phyloP scores from a whole-genome alignment of 106 monocot species.

The Allium cepa region DNA sequence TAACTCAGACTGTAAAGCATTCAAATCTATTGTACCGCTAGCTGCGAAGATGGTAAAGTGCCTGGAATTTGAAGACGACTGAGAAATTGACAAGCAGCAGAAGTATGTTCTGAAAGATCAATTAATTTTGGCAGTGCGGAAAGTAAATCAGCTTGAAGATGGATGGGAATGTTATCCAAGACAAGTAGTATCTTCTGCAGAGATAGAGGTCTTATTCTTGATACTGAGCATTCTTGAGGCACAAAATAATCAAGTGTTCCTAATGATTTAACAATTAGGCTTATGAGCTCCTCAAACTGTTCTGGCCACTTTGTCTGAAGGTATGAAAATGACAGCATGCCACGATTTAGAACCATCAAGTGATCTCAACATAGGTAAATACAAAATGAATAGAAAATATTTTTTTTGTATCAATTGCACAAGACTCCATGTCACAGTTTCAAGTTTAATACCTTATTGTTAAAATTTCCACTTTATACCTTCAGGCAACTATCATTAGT shows the following conservation, averaged over 20 bases:
- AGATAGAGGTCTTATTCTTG: slow-evolving; percentile 58
- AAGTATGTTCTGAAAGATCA: slow-evolving; percentile 71
- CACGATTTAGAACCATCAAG: slow-evolving; percentile 5
- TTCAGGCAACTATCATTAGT: no score
- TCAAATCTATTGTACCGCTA: slow-evolving; percentile 37
- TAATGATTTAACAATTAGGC: slow-evolving; percentile 82
- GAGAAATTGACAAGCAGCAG: slow-evolving; percentile 73
- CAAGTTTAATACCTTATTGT: no score
- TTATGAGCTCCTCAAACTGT: slow-evolving; percentile 87
- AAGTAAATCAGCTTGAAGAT: slow-evolving; percentile 74
- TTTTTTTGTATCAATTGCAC: no score
- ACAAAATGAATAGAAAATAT: no score
- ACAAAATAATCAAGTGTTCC: slow-evolving; percentile 79
- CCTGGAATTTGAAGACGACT: slow-evolving; percentile 65
- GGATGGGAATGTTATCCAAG: slow-evolving; percentile 79
- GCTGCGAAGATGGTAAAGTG: slow-evolving; percentile 44
- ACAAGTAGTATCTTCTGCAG: slow-evolving; percentile 79
- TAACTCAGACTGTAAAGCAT: neutral
- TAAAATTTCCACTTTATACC: no score
- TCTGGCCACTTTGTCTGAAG: slow-evolving; percentile 82
- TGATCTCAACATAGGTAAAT: neutral
- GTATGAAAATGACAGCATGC: neutral
- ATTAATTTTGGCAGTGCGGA: slow-evolving; percentile 74
- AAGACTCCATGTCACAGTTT: no score
- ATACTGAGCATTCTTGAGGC: slow-evolving; percentile 71